Conservation (phyloP, 345 rosid species). For the Theobroma cacao region DNA sequence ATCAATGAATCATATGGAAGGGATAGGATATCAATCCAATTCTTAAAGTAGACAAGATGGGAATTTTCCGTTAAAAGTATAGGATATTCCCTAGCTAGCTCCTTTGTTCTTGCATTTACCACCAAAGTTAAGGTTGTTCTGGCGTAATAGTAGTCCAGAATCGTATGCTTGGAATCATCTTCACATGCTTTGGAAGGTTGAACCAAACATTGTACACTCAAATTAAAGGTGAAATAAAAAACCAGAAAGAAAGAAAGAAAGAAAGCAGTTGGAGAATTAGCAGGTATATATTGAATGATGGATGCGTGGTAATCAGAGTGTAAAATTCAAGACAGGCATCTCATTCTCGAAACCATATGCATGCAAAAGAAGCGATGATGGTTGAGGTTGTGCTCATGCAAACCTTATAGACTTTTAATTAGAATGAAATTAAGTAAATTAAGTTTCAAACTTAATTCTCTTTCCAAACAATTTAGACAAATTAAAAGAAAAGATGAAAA, state of each 20-base stretch:
- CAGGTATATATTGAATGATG: not conserved
- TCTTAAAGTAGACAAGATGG: not conserved
- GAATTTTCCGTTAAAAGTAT: not conserved
- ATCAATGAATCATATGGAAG: constrained; percentile 15
- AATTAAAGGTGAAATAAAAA: not conserved
- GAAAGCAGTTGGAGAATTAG: not conserved
- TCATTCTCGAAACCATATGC: constrained; percentile 14
- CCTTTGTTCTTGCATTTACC: not conserved
- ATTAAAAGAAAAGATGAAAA: not conserved
- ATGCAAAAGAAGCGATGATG: no score
- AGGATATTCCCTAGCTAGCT: constrained; percentile 20
- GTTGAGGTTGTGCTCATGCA: no score
- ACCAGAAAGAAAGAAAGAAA: no score
- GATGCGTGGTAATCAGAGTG: not conserved
- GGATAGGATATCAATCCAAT: constrained; percentile 2
- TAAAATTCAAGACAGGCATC: constrained; percentile 28
- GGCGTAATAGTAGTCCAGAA: constrained; percentile 18
- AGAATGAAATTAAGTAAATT: not conserved
- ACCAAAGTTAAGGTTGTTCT: not conserved
- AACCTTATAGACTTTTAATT: not conserved
- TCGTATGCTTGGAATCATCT: constrained; percentile 31
- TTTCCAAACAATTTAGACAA: not conserved
- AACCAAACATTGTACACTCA: constrained; percentile 15
- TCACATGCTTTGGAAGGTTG: constrained; percentile 18
- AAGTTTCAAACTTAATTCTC: not conserved